Conservation (phyloP, 202 grass and related monocot genomes). For the Schoenoplectus tabernaemontani region DNA sequence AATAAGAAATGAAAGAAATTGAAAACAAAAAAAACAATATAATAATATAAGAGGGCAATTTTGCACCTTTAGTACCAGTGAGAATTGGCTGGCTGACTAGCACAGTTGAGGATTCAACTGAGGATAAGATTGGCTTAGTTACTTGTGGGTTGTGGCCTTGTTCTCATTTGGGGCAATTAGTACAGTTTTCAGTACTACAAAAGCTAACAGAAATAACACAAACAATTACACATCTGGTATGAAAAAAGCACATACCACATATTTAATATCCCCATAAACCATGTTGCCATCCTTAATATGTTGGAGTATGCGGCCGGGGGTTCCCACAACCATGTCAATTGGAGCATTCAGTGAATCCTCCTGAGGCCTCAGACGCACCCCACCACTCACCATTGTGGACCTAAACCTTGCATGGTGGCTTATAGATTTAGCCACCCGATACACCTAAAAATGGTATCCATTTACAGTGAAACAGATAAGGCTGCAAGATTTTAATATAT, state of each 20-base stretch:
- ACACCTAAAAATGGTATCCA: slow-evolving; percentile 41
- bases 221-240: not conserved
- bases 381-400: slow-evolving; percentile 88
- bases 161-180: slow-evolving; percentile 12
- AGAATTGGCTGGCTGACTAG: not conserved
- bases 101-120: not conserved
- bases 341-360: slow-evolving; percentile 85
- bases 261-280: slow-evolving; percentile 91
- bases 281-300: slow-evolving; percentile 94
- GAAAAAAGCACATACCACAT: slow-evolving; percentile 52
- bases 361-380: slow-evolving; percentile 70
- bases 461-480: not conserved
- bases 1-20: not conserved
- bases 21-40: not conserved
- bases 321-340: slow-evolving; percentile 92
- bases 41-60: not conserved
- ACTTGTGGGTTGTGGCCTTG: not conserved
- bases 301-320: slow-evolving; percentile 85
- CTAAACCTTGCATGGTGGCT: slow-evolving; percentile 91
- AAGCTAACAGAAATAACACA: slow-evolving; percentile 10
- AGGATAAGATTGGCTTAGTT: not conserved
- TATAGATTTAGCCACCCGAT: slow-evolving; percentile 79
- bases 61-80: not conserved
- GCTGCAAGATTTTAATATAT: not conserved
- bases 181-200: not conserved